Evolutionary conservation across 768 basidiomycete genomes (phyloP), one percentile per base, ranked within the genome.

Genomic region (Mycena rosella): DNA sequence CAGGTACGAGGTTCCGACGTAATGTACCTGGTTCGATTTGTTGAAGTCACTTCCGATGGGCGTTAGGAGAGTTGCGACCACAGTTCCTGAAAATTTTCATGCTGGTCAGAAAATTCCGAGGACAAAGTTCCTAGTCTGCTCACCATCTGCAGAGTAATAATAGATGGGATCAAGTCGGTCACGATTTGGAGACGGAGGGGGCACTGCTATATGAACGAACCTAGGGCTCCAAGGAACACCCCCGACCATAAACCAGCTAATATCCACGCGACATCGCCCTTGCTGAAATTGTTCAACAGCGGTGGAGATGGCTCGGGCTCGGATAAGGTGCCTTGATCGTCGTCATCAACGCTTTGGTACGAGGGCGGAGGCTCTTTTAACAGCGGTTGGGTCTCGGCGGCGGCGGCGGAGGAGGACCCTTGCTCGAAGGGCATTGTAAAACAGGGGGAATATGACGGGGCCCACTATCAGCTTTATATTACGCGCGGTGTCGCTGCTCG

Each of bases 1-100:
- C 70, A 96, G 82, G 81, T 96, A 96, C 15, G 94, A 87, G 15
- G 95, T 95, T 34, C 94, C 96, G 65, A 98, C 90, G 78, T 96
- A 96, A 1, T 93, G 93, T 17, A 94, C 87, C 70, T 92, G 88
- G 74, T 91, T 88, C 38, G 90, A 91, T 76, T 91, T 91, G 74
- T 89, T 84, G 80, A 95, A 96, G 75, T 92, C 86, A 74, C 92
- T 94, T 59, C 94, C 95, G 70, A 96, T 95, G 63, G 94, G 92
- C 45, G 91, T 88, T 65, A 94, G 81, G 55, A 96, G 85, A 2
- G 95, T 96, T 29, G 94, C 95, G 66, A 96, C 94, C 73, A 96
- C 90, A 6, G 94, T 95, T 72, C 92, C 93, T 91, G 70, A 68
- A 57, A 34, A 34, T 57, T 61, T 52, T 60, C 34, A 40, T 40